Base-by-base conservation (phyloP, 2,329 filamentous ascomycete species). In the Fusarium torulosum region DNA sequence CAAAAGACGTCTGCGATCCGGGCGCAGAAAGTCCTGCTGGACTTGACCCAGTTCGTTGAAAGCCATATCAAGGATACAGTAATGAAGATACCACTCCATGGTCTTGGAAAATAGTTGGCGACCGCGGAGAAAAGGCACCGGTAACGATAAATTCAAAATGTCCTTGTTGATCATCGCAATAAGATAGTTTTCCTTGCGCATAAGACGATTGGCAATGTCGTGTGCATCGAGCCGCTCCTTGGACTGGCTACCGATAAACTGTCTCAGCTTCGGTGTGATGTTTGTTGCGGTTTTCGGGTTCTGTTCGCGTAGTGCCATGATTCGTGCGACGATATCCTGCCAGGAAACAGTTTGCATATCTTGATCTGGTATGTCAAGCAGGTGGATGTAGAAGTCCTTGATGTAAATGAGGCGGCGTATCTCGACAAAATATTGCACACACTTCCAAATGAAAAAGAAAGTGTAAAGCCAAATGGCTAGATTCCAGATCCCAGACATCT, bases 121-220 rank as follows among this genome's bases (percentile, higher is more conserved):
- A 42, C 89, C 89, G 38, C 90, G 87, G 3, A 97, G 74, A 66
- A 97, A 94, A 0, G 96, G 96, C 3, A 99, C 79, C 3, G 93
- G 93, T 4, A 97, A 85, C 0, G 92, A 94, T 44, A 98, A 83
- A 75, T 99, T 90, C 41, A 99, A 80, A 37, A 98, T 88, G 63
- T 98, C 96, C 78, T 99, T 98, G 83, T 99, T 99, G 81, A 98
- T 93, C 73, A 99, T 84, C 6, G 96, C 96, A 73, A 99, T 97
- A 66, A 97, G 87, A 73, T 97, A 99, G 75, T 99, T 99, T 66
- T 97, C 95, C 75, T 93, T 91, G 60, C 96, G 90, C 96, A 99
- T 98, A 44, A 99, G 81, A 31, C 96, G 89, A 75, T 98, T 99
- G 8, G 96, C 96, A 76, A 99, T 98, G 75, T 97, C 96, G 73